Base-by-base conservation (phyloP, 2,329 filamentous ascomycete genomes). In the Thermomyces lanuginosus region DNA sequence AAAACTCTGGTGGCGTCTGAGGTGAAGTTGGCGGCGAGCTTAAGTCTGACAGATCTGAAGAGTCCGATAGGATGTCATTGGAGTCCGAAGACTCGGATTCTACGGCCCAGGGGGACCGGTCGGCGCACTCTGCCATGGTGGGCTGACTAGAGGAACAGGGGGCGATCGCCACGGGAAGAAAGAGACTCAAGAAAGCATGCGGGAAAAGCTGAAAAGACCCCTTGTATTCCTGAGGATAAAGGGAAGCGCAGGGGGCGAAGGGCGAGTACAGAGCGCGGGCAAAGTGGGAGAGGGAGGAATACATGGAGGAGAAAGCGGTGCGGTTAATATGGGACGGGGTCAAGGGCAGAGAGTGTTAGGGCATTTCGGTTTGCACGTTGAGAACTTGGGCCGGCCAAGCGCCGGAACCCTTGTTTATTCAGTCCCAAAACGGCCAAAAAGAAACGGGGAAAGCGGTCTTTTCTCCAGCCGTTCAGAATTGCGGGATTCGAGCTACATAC, bases 11-110 rank as follows among this genome's bases (percentile, higher is more conserved):
- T 22, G 54, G 52, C 18, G 53, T 41, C 27, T 39, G 40, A 9
- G 53, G 50, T 10, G 53, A 58, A 21, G 44, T 38, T n/a, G 49
- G 51, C 31, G 45, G 42, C 24, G 56, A 58, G 35, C 56, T 60
- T 27, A 60, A 42, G 22, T 51, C 48, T 14, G 55, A 58, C 9
- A 44, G 33, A 22, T 55, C 51, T 11, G 49, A 54, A 11, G 48
- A 30, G 31, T 46, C 45, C 21, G 38, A 24, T 5, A 22, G 32
- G 28, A 27, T 31, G 16, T 43, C 40, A 36, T 49, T 45, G 27
- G 26, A 28, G 24, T 41, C 34, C 9, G 32, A 25, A 11, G 28
- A 24, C 20, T 30, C 29, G 21, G 26, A 23, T 8, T 30, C 26
- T 24, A 24, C 22, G 25, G 28, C 21, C n/a, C 25, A 17, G 8